Conservation (phyloP, 768 basidiomycete genomes). For the Tubosaeta sp. region DNA sequence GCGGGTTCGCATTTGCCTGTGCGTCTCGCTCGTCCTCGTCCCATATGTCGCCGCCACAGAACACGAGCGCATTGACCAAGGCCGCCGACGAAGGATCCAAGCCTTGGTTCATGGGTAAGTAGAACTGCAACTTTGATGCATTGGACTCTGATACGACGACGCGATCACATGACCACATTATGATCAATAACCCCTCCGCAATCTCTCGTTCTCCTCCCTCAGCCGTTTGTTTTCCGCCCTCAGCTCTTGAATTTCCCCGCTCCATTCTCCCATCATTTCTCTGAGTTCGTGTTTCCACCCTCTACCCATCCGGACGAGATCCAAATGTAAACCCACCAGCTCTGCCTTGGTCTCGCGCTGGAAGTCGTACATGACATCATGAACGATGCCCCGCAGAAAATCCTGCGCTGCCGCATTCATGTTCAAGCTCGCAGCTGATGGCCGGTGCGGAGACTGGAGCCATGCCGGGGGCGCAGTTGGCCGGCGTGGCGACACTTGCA, state of each 20-base stretch:
- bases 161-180: constrained; percentile 5
- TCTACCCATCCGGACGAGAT: constrained; percentile 66
- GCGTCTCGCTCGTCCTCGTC: constrained; percentile 13
- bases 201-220: constrained; percentile 61
- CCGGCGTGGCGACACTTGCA: constrained; percentile 59
- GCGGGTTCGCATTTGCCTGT: constrained; percentile 1
- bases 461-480: constrained; percentile 34
- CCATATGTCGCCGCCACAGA: constrained; percentile 26
- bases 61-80: constrained; percentile 26
- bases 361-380: constrained; percentile 71
- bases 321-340: constrained; percentile 71
- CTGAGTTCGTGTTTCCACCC: constrained; percentile 65
- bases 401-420: constrained; percentile 44
- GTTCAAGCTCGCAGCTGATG: constrained; percentile 18
- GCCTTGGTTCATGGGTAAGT: constrained; percentile 6
- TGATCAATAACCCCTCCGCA: constrained; percentile 41
- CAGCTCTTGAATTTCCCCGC: constrained; percentile 47
- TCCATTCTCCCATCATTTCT: constrained; percentile 57
- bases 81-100: constrained; percentile 10
- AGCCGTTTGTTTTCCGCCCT: constrained; percentile 47
- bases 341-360: constrained; percentile 66
- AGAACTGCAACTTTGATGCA: no score
- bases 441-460: constrained; percentile 39
- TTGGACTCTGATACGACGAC: neutral
- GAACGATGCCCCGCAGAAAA: constrained; percentile 58